A percentile compares a stretch with the other conserved stretches of the same genome.
Evolutionary conservation across 192 early-diverging fungal species (phyloP).

Genomic region (Coemansia sp.): DNA sequence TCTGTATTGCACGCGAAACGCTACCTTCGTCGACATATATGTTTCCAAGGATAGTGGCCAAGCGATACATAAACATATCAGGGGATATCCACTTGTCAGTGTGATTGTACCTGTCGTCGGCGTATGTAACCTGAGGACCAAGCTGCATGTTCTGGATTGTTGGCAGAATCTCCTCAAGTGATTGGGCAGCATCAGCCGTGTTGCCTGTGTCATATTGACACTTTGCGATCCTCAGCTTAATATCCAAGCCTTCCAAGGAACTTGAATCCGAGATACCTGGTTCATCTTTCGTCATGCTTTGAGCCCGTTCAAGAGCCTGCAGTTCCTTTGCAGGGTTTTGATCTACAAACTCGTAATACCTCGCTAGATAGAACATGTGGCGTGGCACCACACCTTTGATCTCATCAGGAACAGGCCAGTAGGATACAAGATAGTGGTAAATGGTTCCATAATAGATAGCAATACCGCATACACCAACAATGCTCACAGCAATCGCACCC

Average conservation of each 20-base stretch:
- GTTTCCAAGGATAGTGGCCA: slow-evolving; percentile 15
- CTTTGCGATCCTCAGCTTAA: slow-evolving; percentile 34
- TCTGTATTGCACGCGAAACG: slow-evolving; percentile 16
- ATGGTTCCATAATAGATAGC: slow-evolving; percentile 25
- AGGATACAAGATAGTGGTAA: slow-evolving; percentile 28
- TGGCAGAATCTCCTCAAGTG: slow-evolving; percentile 15
- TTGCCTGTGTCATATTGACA: slow-evolving; percentile 24
- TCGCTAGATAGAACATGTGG: slow-evolving; percentile 36
- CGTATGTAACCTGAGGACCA: slow-evolving; percentile 4
- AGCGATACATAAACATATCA: slow-evolving; percentile 19
- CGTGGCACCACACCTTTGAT: slow-evolving; percentile 10
- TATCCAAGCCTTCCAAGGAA: slow-evolving; percentile 24
- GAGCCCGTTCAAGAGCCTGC: slow-evolving; percentile 18
- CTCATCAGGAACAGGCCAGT: slow-evolving; percentile 32
- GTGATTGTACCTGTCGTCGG: slow-evolving; percentile 5
- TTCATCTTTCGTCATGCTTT: slow-evolving; percentile 4
- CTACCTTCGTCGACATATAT: slow-evolving; percentile 11
- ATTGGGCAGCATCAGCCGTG: slow-evolving; percentile 5
- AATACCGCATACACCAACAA: slow-evolving; percentile 16
- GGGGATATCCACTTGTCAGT: slow-evolving; percentile 11
- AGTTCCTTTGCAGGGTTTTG: slow-evolving; percentile 24
- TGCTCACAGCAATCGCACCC: slow-evolving; percentile 9
- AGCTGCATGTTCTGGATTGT: neutral
- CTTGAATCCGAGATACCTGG: slow-evolving; percentile 5
- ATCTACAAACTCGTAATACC: slow-evolving; percentile 28